Evolutionary conservation across 768 basidiomycete species (phyloP).

Genomic region (Agrocybe chaxingu): DNA sequence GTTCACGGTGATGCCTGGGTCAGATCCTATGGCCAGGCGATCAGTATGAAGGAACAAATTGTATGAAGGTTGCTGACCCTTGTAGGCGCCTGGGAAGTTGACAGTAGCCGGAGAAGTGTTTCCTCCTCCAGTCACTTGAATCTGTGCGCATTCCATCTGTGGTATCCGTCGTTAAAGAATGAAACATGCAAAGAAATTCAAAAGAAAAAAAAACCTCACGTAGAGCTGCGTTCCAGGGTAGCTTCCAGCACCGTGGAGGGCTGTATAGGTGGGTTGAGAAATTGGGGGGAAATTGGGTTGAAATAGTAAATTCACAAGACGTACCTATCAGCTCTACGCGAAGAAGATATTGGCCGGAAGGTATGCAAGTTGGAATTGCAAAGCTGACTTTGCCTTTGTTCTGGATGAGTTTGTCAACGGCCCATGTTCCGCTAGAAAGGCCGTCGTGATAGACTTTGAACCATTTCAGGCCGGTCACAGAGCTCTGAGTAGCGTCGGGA

Average conservation of each 20-base stretch:
- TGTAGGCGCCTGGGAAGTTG: constrained; percentile 47
- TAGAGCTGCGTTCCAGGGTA: constrained; percentile 59
- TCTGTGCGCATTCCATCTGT: constrained; percentile 44
- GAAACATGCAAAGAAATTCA: background rate
- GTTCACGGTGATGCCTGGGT: constrained; percentile 45
- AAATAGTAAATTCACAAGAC: background rate
- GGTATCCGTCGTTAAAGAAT: background rate
- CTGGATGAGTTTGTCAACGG: constrained; percentile 17
- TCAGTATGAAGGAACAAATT: background rate
- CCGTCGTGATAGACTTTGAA: constrained; percentile 19
- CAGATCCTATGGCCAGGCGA: constrained; percentile 23
- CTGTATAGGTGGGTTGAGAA: constrained; percentile 17
- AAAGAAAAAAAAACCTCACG: constrained; percentile 23
- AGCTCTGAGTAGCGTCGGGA: constrained; percentile 53
- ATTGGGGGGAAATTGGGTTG: background rate
- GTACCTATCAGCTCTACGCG: constrained; percentile 18
- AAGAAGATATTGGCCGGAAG: constrained; percentile 17
- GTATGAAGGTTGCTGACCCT: constrained; percentile 18
- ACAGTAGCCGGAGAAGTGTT: constrained; percentile 39
- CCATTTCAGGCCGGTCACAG: constrained; percentile 17
- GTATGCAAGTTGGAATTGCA: constrained; percentile 17
- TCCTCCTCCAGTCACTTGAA: constrained; percentile 44
- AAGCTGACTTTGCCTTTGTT: constrained; percentile 17
- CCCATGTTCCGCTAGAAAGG: constrained; percentile 13
- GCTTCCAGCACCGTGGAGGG: constrained; percentile 38